Conservation (phyloP, 352 stramenopile genomes). For the Phytophthora capsici region DNA sequence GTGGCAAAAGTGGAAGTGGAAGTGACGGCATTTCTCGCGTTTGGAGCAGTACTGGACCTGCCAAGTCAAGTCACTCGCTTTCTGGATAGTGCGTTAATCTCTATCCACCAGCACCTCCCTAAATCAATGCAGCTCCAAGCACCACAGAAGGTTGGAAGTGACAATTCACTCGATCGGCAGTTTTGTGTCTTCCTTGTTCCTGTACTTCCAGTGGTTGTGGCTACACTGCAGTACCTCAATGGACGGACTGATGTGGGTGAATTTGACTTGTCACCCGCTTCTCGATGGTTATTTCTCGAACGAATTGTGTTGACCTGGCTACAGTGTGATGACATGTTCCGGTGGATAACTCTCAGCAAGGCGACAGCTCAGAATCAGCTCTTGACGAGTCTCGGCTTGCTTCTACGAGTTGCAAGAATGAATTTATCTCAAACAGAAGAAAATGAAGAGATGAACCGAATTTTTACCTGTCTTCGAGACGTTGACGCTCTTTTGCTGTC, state of each 20-base stretch:
- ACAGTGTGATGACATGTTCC: conserved; percentile 67
- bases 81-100: conserved; percentile 31
- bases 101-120: conserved; percentile 32
- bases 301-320: conserved; percentile 57
- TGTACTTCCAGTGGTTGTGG: conserved; percentile 42
- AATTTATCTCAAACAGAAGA: conserved; percentile 3
- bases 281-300: conserved; percentile 48
- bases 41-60: background rate
- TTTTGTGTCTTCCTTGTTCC: conserved; percentile 56
- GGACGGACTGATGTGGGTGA: background rate
- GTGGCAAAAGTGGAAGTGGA: conserved; percentile 36
- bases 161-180: conserved; percentile 51
- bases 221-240: conserved; percentile 7
- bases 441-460: conserved; percentile 11
- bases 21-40: conserved; percentile 36
- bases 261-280: background rate
- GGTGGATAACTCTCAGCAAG: conserved; percentile 69
- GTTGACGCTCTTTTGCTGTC: background rate
- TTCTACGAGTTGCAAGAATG: conserved; percentile 31
- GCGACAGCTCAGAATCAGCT: conserved; percentile 42
- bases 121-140: conserved; percentile 8
- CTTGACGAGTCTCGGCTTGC: conserved; percentile 29
- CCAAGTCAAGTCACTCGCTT: conserved; percentile 6
- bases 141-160: background rate
- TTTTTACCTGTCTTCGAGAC: conserved; percentile 6